Evolutionary conservation across 169 alveolate genomes (phyloP).

Genomic region (Theileria annulata): DNA sequence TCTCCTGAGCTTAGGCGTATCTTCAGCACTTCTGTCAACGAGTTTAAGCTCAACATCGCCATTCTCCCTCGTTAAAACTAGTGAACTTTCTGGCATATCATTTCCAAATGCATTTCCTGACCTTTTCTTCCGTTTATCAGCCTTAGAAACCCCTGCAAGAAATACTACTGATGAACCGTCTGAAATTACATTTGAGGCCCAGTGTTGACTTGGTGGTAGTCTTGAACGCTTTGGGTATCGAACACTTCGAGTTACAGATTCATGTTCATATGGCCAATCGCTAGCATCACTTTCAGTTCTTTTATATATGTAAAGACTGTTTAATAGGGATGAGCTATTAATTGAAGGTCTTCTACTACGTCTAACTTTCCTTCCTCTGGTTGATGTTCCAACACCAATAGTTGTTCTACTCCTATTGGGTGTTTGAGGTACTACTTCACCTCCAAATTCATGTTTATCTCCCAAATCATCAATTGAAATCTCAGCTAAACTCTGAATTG

Average conservation of each 20-base stretch:
- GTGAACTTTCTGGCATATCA: conserved; percentile 41
- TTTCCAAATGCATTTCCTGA: neutral
- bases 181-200: conserved; percentile 44
- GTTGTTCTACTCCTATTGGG: too few species aligned
- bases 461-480: too few species aligned
- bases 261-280: conserved; percentile 2
- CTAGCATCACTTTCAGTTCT: conserved; percentile 14
- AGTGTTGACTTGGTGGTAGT: conserved; percentile 57
- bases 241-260: conserved; percentile 15
- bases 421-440: too few species aligned
- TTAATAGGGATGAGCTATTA: conserved; percentile 48
- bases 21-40: conserved; percentile 19
- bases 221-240: conserved; percentile 55
- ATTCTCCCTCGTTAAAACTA: conserved; percentile 44
- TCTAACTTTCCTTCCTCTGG: neutral
- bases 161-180: conserved; percentile 59
- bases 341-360: conserved; percentile 14
- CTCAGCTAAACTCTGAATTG: too few species aligned
- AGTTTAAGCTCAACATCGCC: conserved; percentile 49
- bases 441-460: too few species aligned
- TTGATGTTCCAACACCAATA: too few species aligned
- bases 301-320: conserved; percentile 54
- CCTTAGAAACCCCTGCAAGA: conserved; percentile 47
- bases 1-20: conserved; percentile 10
- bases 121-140: neutral